These are phyloP conservation scores for Diversispora eburnea DNA, from an alignment of 192 early-diverging fungal genomes.

Conservation along the genomic window DNA sequence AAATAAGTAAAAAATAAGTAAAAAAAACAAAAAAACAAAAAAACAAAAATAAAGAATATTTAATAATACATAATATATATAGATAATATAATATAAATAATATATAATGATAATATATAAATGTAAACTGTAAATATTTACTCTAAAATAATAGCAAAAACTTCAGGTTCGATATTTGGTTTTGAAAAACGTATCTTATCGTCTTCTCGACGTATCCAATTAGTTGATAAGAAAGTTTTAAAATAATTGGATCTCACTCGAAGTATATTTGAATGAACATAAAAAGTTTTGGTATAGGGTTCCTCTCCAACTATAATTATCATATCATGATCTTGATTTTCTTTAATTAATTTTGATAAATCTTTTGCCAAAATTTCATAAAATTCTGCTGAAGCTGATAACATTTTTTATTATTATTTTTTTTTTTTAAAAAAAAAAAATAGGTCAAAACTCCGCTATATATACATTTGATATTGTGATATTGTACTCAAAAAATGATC, in stretches of 20 bases:
- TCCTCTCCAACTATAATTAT: constrained; percentile 7
- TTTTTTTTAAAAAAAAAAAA: too few relatives aligned
- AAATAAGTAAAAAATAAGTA: background rate
- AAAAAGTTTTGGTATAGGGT: background rate
- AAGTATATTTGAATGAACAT: constrained; percentile 13
- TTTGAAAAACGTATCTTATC: constrained; percentile 5
- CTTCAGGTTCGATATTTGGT: constrained; percentile 13
- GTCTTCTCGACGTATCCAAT: constrained; percentile 10
- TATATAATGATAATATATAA: background rate
- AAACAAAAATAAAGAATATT: background rate
- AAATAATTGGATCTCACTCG: constrained; percentile 9
- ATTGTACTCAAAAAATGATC: too few relatives aligned
- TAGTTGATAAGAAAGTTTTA: background rate
- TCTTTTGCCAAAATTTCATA: background rate
- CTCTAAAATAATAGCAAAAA: constrained; percentile 22
- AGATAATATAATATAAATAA: background rate
- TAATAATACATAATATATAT: background rate
- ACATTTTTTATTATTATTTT: too few relatives aligned
- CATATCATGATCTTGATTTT: constrained; percentile 14
- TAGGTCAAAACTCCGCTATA: too few relatives aligned
- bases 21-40: background rate
- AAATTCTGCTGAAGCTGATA: background rate
- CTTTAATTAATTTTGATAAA: background rate
- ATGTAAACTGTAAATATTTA: background rate
- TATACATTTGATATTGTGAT: too few relatives aligned